These are phyloP conservation scores for Cymbopogon citratus DNA, from an alignment of 176 grass and related monocot genomes.

Conservation along the genomic window DNA sequence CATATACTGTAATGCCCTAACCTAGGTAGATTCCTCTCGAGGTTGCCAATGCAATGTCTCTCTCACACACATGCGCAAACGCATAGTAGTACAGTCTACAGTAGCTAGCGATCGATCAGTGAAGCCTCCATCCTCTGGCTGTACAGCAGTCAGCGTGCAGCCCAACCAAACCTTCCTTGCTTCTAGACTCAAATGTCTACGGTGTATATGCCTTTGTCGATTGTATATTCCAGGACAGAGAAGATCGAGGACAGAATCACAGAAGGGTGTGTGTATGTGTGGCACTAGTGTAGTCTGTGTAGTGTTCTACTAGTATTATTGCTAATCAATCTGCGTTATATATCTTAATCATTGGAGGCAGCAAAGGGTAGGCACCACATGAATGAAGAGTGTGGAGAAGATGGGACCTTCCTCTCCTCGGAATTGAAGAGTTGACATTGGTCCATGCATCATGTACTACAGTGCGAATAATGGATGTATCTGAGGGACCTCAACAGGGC, in stretches of 20 bases:
- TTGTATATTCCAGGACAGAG: background rate
- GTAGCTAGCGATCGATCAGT: background rate
- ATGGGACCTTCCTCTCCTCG: conserved; percentile 24
- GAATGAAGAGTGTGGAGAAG: background rate
- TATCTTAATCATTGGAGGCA: conserved; percentile 10
- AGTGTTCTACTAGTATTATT: background rate
- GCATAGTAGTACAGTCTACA: too few relatives aligned
- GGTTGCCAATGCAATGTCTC: background rate
- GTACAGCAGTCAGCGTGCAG: conserved; percentile 21
- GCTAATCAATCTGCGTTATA: conserved; percentile 15
- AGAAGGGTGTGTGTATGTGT: background rate
- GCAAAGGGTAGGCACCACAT: background rate
- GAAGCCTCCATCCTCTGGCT: conserved; percentile 29
- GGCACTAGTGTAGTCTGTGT: background rate
- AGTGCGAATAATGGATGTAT: background rate
- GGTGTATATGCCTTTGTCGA: conserved; percentile 10
- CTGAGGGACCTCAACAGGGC: background rate
- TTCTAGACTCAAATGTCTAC: conserved; percentile 43
- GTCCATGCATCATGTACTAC: conserved; percentile 7
- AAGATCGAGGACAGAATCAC: background rate
- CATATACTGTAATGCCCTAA: background rate
- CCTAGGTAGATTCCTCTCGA: conserved; percentile 40
- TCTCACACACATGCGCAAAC: background rate
- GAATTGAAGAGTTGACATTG: conserved; percentile 48
- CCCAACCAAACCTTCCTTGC: conserved; percentile 31